A percentile compares a stretch with the other conserved stretches of the same genome.
These are phyloP conservation scores for Chalciporus piperatus DNA, from an alignment of 768 basidiomycete species.

Conservation along the genomic window DNA sequence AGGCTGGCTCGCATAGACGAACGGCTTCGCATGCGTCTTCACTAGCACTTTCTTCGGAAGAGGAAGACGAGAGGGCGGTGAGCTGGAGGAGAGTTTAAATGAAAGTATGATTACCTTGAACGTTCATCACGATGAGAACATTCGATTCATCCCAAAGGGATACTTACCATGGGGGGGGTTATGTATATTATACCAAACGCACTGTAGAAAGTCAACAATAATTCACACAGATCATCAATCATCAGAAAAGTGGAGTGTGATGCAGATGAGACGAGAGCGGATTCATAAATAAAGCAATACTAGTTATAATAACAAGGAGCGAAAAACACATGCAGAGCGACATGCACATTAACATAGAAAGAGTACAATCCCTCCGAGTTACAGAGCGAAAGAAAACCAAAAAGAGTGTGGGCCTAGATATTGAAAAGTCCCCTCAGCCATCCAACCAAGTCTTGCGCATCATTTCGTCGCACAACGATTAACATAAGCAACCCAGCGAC, in stretches of 20 bases:
- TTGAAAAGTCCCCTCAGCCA: constrained; percentile 16
- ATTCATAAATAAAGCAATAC: neutral
- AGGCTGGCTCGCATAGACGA: neutral
- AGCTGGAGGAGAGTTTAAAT: constrained; percentile 19
- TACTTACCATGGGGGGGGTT: neutral
- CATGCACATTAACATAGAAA: neutral
- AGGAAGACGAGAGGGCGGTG: constrained; percentile 15
- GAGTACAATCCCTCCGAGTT: no score
- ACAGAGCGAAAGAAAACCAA: no score
- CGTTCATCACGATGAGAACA: neutral
- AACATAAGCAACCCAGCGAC: constrained; percentile 2
- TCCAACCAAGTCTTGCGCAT: neutral
- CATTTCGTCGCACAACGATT: constrained; percentile 2
- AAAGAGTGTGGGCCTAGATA: neutral
- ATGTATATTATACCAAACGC: neutral
- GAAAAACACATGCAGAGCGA: neutral
- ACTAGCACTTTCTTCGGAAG: constrained; percentile 8
- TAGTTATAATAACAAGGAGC: neutral
- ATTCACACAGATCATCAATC: neutral
- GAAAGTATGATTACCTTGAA: no score
- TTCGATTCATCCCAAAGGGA: neutral
- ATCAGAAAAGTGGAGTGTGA: no score
- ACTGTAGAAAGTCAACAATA: neutral
- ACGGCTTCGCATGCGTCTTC: constrained; percentile 2
- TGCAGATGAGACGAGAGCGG: neutral